Base-by-base conservation (phyloP, 805 yeast species). In the Wickerhamiella parazyma region DNA sequence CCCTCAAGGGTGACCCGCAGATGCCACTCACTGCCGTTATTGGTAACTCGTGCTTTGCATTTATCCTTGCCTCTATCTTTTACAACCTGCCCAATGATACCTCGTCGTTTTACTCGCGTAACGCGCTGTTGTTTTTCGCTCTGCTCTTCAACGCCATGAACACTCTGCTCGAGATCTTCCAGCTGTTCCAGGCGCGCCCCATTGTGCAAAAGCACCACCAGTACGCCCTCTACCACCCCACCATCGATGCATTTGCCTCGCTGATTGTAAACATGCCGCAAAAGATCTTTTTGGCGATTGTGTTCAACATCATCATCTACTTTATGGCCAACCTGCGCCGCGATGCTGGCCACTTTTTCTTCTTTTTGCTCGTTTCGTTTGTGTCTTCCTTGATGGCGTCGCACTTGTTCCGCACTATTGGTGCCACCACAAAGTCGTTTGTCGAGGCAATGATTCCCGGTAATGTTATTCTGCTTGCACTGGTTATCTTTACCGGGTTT, bases 211-310 rank as follows among this genome's bases (percentile, higher is more conserved):
- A 82, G 55, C 93, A 82, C 56, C 76, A 77, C 54, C 69, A 71
- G 39, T 82, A 78, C 52, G 76, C 84, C 0, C 69, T 81, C 46
- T 83, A 79, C 57, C 75, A 76, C 46, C 86, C 87, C 2, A 70
- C 84, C 11, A 76, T 83, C 3, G 89, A 80, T 54, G 80, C 84
- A 1, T 51, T 81, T 3, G 78, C 84, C 0, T 65, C 75, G 4
- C 65, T 76, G 37, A 47, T 78, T 3, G 69, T 82, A 3, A 78
- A 75, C 41, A 58, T 81, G 47, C 87, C 89, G 3, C 66, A 74
- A 44, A 80, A 80, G 59, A 48, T 72, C 24, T 49, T 67, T 26
- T 65, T 70, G 31, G 55, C 68, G 22, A 54, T 72, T 18, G 52
- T 58, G 18, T 77, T 76, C 57, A 55, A 68, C 35, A 49, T 76